Percentiles rank a stretch among this genome's conserved stretches.
Conservation (phyloP, 1,284 basidiomycete species). For the Chalciporus sp. region DNA sequence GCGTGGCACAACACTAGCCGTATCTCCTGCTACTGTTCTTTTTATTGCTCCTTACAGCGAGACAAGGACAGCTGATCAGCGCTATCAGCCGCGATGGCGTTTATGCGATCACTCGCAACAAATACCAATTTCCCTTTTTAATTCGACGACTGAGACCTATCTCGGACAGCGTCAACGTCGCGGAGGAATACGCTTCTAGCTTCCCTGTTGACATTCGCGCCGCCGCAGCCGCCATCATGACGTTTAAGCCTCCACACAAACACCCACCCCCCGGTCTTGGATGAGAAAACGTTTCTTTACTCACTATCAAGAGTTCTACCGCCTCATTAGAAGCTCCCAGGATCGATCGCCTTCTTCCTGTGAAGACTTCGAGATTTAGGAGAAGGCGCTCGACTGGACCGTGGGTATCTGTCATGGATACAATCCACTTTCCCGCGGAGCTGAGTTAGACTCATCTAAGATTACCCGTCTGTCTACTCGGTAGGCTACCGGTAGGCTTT, state of each 20-base stretch:
- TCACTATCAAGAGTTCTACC: neutral
- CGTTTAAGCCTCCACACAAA: neutral
- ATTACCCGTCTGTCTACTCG: conserved; percentile 2
- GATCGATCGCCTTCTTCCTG: neutral
- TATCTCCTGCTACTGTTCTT: neutral
- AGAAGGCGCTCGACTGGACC: conserved; percentile 22
- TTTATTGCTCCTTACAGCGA: neutral
- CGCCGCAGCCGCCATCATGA: neutral
- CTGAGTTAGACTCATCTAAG: conserved; percentile 16
- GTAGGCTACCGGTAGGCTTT: neutral
- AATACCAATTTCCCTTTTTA: neutral
- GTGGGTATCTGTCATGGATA: conserved; percentile 35
- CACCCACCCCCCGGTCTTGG: neutral
- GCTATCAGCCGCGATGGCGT: neutral
- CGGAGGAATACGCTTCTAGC: neutral
- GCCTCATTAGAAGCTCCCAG: neutral
- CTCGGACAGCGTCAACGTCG: neutral
- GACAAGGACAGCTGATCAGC: neutral
- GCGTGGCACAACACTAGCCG: conserved; percentile 6
- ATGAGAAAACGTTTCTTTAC: neutral
- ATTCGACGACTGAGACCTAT: conserved; percentile 6
- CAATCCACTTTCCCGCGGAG: conserved; percentile 33
- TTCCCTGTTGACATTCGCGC: neutral
- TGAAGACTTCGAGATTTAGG: conserved; percentile 1
- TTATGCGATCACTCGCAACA: neutral